Evolutionary conservation across 306 rosid species (phyloP), one percentile per base, ranked within the genome.

Genomic region (Dalbergia cochinchinensis): DNA sequence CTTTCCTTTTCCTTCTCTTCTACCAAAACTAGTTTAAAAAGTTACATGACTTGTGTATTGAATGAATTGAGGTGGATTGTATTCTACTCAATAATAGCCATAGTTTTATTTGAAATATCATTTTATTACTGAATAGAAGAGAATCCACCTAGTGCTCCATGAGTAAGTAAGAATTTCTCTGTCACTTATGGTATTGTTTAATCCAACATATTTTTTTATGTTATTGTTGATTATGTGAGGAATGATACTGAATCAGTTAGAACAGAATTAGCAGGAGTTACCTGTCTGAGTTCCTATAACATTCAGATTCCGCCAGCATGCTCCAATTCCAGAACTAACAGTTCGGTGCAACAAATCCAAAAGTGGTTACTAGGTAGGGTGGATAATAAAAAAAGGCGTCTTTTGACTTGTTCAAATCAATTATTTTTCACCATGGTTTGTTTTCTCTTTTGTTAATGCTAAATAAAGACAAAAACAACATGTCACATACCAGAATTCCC

Each of bases 361-460:
- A 53, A 11, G 54, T 53, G 70, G 41, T 44, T 62, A 71, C 41
- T 37, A 37, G 31, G 31, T 37, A 1, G 5, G 35, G 51, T 15
- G 10, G 5, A 19, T 4, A 16, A 70, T 42, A 35, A 4, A 15
- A 15, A 48, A 77, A 22, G 66, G 18, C 37, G 35, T 35, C 34
- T 48, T 82, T 72, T 84, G 90, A 87, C 90, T 35, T 31, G 59
- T 86, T 86, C 90, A 50, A 84, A 73, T n/a, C 34, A 78, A 78
- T 59, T 70, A 22, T 73, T 54, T 76, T 50, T 15, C 18, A 13
- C 6, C 16, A 4, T 2, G 5, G 20, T 65, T 35, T 13, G 14
- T 19, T 1, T 57, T 42, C 8, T 18, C 12, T 71, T 47, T 62
- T 31, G 22, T 8, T 65, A 54, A 69, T 59, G 9, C 79, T 80